Conservation (phyloP, 495 filamentous ascomycete genomes). For the Aspergillus funiculosus region DNA sequence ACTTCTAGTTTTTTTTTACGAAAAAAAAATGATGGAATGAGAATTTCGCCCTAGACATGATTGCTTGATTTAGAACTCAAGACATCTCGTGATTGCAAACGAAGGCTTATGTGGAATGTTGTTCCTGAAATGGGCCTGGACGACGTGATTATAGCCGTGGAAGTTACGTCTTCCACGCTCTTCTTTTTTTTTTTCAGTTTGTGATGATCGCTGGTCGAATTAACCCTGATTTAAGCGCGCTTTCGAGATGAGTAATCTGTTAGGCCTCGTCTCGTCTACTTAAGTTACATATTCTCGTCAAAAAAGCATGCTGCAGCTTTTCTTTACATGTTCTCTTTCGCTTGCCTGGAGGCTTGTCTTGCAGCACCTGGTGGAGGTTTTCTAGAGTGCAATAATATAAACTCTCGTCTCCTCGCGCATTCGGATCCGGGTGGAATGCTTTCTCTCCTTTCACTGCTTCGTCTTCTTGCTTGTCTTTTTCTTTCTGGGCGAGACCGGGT, state of each 20-base stretch:
- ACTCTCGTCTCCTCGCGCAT: background rate
- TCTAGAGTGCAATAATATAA: background rate
- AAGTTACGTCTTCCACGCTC: constrained; percentile 2
- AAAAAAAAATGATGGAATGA: constrained; percentile 41
- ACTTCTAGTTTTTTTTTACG: constrained; percentile 55
- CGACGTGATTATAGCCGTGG: constrained; percentile 2
- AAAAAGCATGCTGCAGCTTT: background rate
- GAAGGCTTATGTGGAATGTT: constrained; percentile 6
- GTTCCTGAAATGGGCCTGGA: background rate
- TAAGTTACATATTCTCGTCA: background rate
- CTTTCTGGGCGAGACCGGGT: constrained; percentile 6
- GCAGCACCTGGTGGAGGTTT: background rate
- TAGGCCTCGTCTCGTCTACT: constrained; percentile 3
- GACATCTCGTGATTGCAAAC: background rate
- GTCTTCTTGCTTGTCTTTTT: background rate
- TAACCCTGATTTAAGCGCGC: constrained; percentile 7
- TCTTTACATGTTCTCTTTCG: background rate
- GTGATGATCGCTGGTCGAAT: constrained; percentile 23
- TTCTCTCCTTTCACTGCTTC: background rate
- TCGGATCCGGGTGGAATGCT: background rate
- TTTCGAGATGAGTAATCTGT: constrained; percentile 5
- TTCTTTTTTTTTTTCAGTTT: constrained; percentile 11
- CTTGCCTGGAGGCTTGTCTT: background rate
- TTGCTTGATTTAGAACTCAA: constrained; percentile 6
- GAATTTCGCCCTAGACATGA: constrained; percentile 21